Percentiles rank a stretch among this genome's conserved stretches.
phyloP scores from a whole-genome alignment of 495 filamentous ascomycete species.

The Penicillium tannophilum region DNA sequence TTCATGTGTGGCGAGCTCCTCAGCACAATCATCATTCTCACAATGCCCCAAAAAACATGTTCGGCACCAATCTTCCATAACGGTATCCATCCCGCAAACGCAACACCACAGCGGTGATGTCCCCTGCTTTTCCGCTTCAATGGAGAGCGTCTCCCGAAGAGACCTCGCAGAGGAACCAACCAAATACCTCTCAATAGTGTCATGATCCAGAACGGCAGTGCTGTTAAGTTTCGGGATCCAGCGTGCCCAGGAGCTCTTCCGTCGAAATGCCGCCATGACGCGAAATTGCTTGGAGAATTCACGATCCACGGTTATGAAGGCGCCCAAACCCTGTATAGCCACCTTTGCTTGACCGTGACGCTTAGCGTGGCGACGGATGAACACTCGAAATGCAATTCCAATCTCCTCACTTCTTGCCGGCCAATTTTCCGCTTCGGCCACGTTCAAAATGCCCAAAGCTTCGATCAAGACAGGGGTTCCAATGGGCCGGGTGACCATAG shows the following conservation, averaged over 20 bases:
- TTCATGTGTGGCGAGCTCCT: slow-evolving; percentile 1
- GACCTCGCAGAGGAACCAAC: background rate
- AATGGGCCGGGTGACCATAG: slow-evolving; percentile 8
- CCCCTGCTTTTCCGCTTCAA: slow-evolving; percentile 5
- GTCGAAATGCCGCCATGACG: slow-evolving; percentile 14
- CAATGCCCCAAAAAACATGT: slow-evolving; percentile 10
- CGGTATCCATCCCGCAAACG: slow-evolving; percentile 6
- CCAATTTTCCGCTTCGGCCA: slow-evolving; percentile 11
- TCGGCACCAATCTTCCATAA: slow-evolving; percentile 10
- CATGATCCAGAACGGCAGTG: slow-evolving; percentile 4
- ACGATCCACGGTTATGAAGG: slow-evolving; percentile 9
- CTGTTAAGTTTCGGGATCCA: slow-evolving; percentile 12
- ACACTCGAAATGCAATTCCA: slow-evolving; percentile 5
- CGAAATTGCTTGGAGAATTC: slow-evolving; percentile 3
- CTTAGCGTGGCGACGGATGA: slow-evolving; percentile 2
- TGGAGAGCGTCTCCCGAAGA: background rate
- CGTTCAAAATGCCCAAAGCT: slow-evolving; percentile 8
- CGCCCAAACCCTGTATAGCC: slow-evolving; percentile 6
- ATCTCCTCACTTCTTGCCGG: slow-evolving; percentile 13
- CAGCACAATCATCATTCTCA: slow-evolving; percentile 7
- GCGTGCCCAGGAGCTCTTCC: slow-evolving; percentile 7
- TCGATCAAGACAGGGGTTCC: slow-evolving; percentile 8
- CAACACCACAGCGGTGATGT: slow-evolving; percentile 13
- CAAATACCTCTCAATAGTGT: slow-evolving; percentile 5
- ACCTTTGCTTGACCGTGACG: background rate